Base-by-base conservation (phyloP, 306 rosid genomes). In the Crotalaria pallida region DNA sequence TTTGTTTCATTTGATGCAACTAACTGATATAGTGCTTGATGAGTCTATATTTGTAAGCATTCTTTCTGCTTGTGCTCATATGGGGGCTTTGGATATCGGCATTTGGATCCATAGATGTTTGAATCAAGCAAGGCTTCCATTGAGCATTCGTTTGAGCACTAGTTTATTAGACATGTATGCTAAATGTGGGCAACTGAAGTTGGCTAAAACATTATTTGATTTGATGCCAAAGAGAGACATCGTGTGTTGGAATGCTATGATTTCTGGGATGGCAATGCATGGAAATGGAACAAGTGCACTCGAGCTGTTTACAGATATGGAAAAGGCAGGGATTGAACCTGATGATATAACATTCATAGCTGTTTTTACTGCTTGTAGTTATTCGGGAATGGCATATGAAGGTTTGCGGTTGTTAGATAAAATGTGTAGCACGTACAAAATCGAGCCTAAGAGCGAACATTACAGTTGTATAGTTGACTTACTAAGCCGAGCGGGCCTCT, bases 131-230 rank as follows among this genome's bases (percentile, higher is more conserved):
- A 58, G 71, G 52, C 9, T 80, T 27, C 76, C 84, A 1, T 43
- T 69, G 59, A 85, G 87, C 23, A 74, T 79, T 58, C 84, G 85
- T 18, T 52, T 88, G 69, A 61, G 83, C 21, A 84, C 97, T 21
- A 87, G 85, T 63, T 82, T 91, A 11, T 27, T 91, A 40, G 97
- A 87, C 77, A 88, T 88, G 96, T 88, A 88, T 65, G 91, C 96
- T 0, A 91, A 91, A 74, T 88, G 93, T 58, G 88, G 97, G 77
- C 79, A 79, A 16, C 60, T 87, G 87, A 77, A 79, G 0, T 36
- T 81, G 60, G 86, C 96, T 5, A 79, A 67, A 36, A 67, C 71
- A 62, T 7, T 88, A n/a, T 88, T 88, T 8, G 23, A 77, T 47
- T 71, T 72, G 17, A 77, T 79, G 75, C 65, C 65, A 3, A 59